Evolutionary conservation across 139 green algal species (phyloP).

Genomic region (Chlorella sp.): DNA sequence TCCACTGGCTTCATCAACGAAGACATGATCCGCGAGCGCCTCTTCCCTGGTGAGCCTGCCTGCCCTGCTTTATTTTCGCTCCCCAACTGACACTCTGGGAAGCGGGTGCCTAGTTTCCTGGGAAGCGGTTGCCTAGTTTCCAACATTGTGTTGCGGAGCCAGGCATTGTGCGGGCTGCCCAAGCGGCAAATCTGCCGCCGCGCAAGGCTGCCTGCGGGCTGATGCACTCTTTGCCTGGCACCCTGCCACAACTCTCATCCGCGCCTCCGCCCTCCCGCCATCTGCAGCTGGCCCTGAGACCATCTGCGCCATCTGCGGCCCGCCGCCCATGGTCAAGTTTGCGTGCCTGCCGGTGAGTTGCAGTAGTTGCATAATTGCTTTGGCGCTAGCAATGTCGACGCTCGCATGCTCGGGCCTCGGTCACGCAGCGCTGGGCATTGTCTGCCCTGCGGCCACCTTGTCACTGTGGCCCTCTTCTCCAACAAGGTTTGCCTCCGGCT

Average conservation of each 20-base stretch:
- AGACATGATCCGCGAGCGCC: constrained; percentile 79
- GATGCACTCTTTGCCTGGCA: not conserved
- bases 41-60: constrained; percentile 58
- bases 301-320: constrained; percentile 91
- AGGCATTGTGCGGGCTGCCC: not conserved
- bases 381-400: not conserved
- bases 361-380: not conserved
- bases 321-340: constrained; percentile 91
- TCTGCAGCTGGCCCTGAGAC: constrained; percentile 41
- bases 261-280: not conserved
- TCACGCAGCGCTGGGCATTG: not conserved
- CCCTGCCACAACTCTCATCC: not conserved
- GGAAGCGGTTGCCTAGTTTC: not conserved
- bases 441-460: not conserved
- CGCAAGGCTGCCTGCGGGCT: not conserved
- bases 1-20: constrained; percentile 79
- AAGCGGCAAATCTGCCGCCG: not conserved
- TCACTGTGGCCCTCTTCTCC: not conserved
- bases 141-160: not conserved
- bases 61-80: not conserved
- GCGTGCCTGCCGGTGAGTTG: constrained; percentile 73
- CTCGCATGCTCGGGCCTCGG: not conserved
- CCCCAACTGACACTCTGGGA: not conserved
- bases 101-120: not conserved
- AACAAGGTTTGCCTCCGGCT: too few species aligned